Conservation (phyloP, 2,329 filamentous ascomycete species). For the Epichloe gansuensis region DNA sequence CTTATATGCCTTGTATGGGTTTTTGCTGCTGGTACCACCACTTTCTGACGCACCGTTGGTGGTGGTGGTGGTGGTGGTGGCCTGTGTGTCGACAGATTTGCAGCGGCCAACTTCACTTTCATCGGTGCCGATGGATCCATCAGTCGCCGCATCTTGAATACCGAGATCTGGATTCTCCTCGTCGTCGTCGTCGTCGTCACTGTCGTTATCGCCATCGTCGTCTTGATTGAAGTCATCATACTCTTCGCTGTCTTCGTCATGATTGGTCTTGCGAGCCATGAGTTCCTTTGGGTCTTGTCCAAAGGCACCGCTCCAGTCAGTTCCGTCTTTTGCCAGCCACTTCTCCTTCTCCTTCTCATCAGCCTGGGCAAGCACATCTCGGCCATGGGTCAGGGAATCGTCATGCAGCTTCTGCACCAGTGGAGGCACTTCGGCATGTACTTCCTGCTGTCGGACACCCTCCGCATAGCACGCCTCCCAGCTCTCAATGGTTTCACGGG, state of each 20-base stretch:
- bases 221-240: conserved; percentile 26
- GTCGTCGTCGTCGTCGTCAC: conserved; percentile 20
- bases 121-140: conserved; percentile 13
- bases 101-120: conserved; percentile 16
- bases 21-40: conserved; percentile 30
- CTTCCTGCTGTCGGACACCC: conserved; percentile 61
- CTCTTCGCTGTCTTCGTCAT: conserved; percentile 23
- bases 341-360: conserved; percentile 58
- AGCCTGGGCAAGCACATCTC: conserved; percentile 66
- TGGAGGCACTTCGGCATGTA: conserved; percentile 61
- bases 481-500: conserved; percentile 82
- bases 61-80: conserved; percentile 11
- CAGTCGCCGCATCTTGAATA: conserved; percentile 40
- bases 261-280: conserved; percentile 21
- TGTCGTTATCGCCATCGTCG: conserved; percentile 19
- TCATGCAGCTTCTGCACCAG: conserved; percentile 67
- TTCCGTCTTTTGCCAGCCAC: conserved; percentile 69
- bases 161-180: conserved; percentile 40
- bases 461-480: conserved; percentile 89
- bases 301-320: conserved; percentile 80
- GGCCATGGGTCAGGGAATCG: conserved; percentile 61
- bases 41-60: conserved; percentile 19
- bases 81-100: conserved; percentile 28
- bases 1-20: conserved; percentile 44
- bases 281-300: conserved; percentile 55